phyloP scores from a whole-genome alignment of 495 filamentous ascomycete genomes.

The Penicillium antarcticum region DNA sequence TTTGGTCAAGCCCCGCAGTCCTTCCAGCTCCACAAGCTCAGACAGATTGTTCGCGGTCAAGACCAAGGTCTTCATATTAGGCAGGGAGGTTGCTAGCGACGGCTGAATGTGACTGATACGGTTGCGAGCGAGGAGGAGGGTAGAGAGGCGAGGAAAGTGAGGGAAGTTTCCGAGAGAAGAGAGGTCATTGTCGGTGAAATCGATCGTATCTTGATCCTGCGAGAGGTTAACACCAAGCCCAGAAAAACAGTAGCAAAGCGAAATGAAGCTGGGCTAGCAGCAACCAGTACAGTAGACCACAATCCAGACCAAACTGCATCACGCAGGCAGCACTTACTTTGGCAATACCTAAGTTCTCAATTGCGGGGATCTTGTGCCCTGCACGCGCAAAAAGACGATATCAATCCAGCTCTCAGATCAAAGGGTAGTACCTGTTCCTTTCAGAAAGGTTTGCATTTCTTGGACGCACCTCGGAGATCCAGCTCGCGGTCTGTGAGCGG shows the following conservation, averaged over 20 bases:
- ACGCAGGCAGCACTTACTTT: conserved; percentile 52
- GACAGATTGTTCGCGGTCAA: conserved; percentile 72
- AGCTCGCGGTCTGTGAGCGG: conserved; percentile 96
- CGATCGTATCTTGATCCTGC: conserved; percentile 86
- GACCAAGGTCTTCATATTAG: conserved; percentile 73
- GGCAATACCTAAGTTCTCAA: conserved; percentile 97
- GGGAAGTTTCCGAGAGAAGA: conserved; percentile 87
- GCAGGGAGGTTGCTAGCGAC: conserved; percentile 65
- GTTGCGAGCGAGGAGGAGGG: conserved; percentile 87
- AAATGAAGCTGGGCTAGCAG: not conserved
- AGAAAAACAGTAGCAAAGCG: not conserved
- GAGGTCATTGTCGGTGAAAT: conserved; percentile 98
- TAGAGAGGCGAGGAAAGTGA: conserved; percentile 80
- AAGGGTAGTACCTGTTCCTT: conserved; percentile 98
- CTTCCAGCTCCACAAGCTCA: conserved; percentile 84
- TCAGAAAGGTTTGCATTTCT: conserved; percentile 48
- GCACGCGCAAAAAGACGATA: conserved; percentile 61
- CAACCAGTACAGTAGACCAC: not conserved
- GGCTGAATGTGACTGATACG: conserved; percentile 78
- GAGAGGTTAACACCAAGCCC: conserved; percentile 6
- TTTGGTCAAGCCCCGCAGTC: conserved; percentile 61
- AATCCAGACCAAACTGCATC: not conserved
- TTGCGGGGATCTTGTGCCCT: conserved; percentile 97
- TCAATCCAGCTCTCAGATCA: conserved; percentile 71
- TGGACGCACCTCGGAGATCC: conserved; percentile 95